Evolutionary conservation across 768 basidiomycete species (phyloP).

Genomic region (Rhodocollybia butyracea): DNA sequence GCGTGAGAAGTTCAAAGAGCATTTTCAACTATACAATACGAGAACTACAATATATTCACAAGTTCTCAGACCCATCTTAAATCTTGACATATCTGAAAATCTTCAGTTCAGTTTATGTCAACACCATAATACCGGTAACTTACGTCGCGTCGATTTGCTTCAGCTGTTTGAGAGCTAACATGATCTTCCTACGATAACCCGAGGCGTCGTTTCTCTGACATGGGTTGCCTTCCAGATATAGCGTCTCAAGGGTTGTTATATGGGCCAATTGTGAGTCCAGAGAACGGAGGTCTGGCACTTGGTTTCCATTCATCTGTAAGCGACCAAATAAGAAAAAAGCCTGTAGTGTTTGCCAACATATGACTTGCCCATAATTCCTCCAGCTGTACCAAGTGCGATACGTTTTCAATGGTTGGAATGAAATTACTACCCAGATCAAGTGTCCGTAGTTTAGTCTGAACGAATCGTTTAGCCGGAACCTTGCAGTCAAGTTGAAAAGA

Average conservation of each 20-base stretch:
- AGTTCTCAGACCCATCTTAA: neutral
- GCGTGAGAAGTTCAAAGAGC: neutral
- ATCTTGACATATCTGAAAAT: constrained; percentile 1
- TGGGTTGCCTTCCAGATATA: constrained; percentile 96
- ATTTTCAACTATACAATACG: neutral
- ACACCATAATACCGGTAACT: constrained; percentile 27
- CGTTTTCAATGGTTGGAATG: constrained; percentile 72
- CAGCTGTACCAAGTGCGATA: constrained; percentile 72
- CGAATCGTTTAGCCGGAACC: neutral
- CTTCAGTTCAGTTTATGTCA: neutral
- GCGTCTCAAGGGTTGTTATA: constrained; percentile 67
- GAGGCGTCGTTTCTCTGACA: constrained; percentile 77
- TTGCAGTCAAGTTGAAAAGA: neutral
- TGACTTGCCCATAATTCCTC: constrained; percentile 90
- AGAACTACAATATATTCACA: neutral
- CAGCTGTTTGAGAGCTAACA: constrained; percentile 82
- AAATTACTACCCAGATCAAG: constrained; percentile 89
- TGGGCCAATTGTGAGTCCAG: constrained; percentile 66
- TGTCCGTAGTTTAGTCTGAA: constrained; percentile 67
- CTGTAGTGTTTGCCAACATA: neutral
- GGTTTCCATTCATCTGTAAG: constrained; percentile 91
- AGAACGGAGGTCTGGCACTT: constrained; percentile 65
- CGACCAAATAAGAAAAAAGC: neutral
- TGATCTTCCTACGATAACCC: constrained; percentile 85
- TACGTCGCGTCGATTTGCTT: constrained; percentile 96